Base-by-base conservation (phyloP, 176 grass and related monocot species). In the Musa acuminata region DNA sequence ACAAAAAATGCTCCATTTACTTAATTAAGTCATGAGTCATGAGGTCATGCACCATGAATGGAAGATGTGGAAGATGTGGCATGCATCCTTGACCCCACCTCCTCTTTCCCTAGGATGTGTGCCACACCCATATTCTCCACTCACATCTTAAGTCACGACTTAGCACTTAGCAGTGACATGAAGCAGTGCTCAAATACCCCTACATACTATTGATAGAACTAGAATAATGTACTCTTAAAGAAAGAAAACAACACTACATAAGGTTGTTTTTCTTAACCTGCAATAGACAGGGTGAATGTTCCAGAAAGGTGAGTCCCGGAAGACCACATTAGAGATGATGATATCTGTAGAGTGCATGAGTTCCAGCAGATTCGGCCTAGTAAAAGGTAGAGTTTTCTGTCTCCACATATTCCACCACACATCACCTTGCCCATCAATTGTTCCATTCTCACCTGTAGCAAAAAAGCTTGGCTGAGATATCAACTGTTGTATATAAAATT, bases 381-480 rank as follows among this genome's bases (percentile, higher is more conserved):
- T 96, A 80, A 85, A 96, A 53, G 68, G 69, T 72, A 96, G 74
- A 20, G 92, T 87, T 50, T 82, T 82, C 68, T 89, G 81, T 77
- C 90, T 92, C 92, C 92, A 96, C 92, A 92, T 96, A 69, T 92
- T 82, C 92, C 92, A 96, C 92, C 89, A 96, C 9, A 87, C 64
- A 50, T 69, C 82, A 50, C 92, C 92, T 87, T 92, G 87, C 24
- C 92, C 92, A 73, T 96, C 92, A 48, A 96, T 87, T 64, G 87
- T 96, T 71, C 92, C 92, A 87, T 96, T 96, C 48, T 84, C 82
- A 63, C 92, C 92, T 96, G 59, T 21, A 62, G 57, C 6, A 62
- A 3, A 62, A n/a, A 4, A 14, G 4, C 6, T 21, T 62, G 57
- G 20, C 20, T 62, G 20, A n/a, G 17, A 62, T n/a, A 17, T 21